Percentiles rank a stretch among this genome's conserved stretches.
phyloP scores from a whole-genome alignment of 306 rosid genomes.

The Ziziphus jujuba region DNA sequence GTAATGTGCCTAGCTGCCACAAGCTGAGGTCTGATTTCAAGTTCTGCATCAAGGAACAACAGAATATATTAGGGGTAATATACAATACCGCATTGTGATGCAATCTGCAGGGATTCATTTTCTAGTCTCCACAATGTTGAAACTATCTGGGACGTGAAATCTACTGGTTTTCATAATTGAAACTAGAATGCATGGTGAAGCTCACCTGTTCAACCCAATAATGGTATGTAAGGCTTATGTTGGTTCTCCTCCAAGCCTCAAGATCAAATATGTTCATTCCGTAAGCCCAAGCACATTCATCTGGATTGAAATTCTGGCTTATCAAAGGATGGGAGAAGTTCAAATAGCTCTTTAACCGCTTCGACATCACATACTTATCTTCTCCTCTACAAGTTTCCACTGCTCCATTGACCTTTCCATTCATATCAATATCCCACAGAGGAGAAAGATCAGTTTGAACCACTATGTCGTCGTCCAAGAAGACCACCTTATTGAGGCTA shows the following conservation, averaged over 20 bases:
- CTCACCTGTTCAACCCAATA: constrained; percentile 86
- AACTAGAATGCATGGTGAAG: neutral
- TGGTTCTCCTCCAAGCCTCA: constrained; percentile 95
- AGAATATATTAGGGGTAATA: neutral
- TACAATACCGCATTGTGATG: neutral
- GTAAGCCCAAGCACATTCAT: constrained; percentile 97
- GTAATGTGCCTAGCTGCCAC: constrained; percentile 99
- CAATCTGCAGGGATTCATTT: too few species aligned
- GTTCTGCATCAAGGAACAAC: constrained; percentile 56
- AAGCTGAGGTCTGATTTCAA: constrained; percentile 92
- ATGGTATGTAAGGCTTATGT: constrained; percentile 82
- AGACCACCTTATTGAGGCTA: constrained; percentile 86
- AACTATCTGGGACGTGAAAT: neutral
- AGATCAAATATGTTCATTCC: constrained; percentile 98
- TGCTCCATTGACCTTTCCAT: constrained; percentile 97
- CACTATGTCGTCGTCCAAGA: constrained; percentile 92
- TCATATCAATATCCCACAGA: constrained; percentile 91
- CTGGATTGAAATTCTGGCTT: constrained; percentile 55
- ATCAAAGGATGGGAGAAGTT: constrained; percentile 96
- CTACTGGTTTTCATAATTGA: neutral
- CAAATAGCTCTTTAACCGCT: constrained; percentile 82
- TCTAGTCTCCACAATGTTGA: too few species aligned
- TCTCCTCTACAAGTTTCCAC: constrained; percentile 91
- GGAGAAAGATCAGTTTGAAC: constrained; percentile 97
- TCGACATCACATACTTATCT: constrained; percentile 97